phyloP scores from a whole-genome alignment of 192 early-diverging fungal species.

The Coemansia nantahalensis region DNA sequence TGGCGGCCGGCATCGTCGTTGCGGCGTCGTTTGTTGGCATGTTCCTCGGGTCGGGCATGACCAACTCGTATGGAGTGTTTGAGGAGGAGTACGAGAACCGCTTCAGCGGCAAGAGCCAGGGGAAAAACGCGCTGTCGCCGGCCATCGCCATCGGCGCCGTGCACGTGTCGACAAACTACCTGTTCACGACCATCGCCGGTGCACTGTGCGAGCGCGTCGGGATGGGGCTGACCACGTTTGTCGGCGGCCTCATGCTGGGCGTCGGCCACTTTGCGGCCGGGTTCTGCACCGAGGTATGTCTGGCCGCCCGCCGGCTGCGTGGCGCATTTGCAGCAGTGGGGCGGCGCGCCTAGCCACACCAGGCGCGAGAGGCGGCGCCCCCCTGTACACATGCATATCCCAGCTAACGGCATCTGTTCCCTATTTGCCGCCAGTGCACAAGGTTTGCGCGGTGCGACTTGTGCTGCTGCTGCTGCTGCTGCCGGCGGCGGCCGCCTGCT shows the following conservation, averaged over 20 bases:
- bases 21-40: slow-evolving; percentile 42
- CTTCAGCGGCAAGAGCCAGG: slow-evolving; percentile 25
- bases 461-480: no score
- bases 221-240: slow-evolving; percentile 50
- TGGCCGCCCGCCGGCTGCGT: no score
- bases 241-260: slow-evolving; percentile 35
- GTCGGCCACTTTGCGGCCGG: slow-evolving; percentile 38
- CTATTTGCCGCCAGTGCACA: no score
- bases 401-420: no score
- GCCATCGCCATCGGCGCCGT: slow-evolving; percentile 47
- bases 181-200: slow-evolving; percentile 49
- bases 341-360: no score
- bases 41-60: slow-evolving; percentile 43
- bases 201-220: slow-evolving; percentile 44
- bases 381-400: no score
- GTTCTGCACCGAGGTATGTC: slow-evolving; percentile 40
- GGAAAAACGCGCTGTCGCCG: slow-evolving; percentile 16
- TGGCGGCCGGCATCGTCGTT: slow-evolving; percentile 33
- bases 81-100: slow-evolving; percentile 50
- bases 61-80: slow-evolving; percentile 52
- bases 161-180: slow-evolving; percentile 41
- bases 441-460: no score
- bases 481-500: no score
- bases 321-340: no score
- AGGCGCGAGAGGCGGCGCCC: no score